Percentiles rank a stretch among this genome's conserved stretches.
These are phyloP conservation scores for Aspergillus unguis DNA, from an alignment of 2,329 filamentous ascomycete species.

Conservation along the genomic window DNA sequence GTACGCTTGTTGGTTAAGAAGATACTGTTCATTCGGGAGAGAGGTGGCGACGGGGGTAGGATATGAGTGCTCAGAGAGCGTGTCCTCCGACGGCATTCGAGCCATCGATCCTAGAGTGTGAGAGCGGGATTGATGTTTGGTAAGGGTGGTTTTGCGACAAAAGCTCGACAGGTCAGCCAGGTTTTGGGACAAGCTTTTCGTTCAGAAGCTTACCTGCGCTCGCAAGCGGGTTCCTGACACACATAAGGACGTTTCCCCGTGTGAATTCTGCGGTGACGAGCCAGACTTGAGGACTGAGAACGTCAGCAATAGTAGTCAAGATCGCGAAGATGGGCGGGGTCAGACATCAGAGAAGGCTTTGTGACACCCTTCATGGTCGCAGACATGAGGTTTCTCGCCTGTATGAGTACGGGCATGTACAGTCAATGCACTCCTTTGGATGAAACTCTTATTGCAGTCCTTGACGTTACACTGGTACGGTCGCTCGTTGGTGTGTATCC, in stretches of 20 bases:
- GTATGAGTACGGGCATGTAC: constrained; percentile 46
- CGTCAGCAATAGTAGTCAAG: constrained; percentile 4
- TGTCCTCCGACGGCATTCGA: constrained; percentile 36
- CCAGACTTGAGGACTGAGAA: constrained; percentile 38
- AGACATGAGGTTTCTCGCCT: constrained; percentile 45
- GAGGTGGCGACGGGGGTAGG: constrained; percentile 29
- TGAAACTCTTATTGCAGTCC: constrained; percentile 48
- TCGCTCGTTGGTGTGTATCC: constrained; percentile 49
- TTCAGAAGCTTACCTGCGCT: constrained; percentile 30
- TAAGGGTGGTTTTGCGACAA: constrained; percentile 42
- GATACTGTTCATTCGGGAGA: constrained; percentile 33
- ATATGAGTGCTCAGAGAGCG: constrained; percentile 37
- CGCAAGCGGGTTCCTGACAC: constrained; percentile 39
- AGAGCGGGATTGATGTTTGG: constrained; percentile 41
- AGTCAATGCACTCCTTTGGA: constrained; percentile 48
- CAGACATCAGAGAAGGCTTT: constrained; percentile 46
- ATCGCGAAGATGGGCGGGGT: not conserved
- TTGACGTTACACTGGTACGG: constrained; percentile 46
- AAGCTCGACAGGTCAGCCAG: constrained; percentile 26
- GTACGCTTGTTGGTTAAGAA: constrained; percentile 36
- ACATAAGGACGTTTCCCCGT: constrained; percentile 42
- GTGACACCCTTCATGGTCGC: constrained; percentile 41
- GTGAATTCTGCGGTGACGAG: constrained; percentile 40
- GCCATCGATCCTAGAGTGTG: constrained; percentile 34
- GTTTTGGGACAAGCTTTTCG: not conserved